Conservation (phyloP, 1,284 basidiomycete genomes). For the Microstroma glucosiphilum region DNA sequence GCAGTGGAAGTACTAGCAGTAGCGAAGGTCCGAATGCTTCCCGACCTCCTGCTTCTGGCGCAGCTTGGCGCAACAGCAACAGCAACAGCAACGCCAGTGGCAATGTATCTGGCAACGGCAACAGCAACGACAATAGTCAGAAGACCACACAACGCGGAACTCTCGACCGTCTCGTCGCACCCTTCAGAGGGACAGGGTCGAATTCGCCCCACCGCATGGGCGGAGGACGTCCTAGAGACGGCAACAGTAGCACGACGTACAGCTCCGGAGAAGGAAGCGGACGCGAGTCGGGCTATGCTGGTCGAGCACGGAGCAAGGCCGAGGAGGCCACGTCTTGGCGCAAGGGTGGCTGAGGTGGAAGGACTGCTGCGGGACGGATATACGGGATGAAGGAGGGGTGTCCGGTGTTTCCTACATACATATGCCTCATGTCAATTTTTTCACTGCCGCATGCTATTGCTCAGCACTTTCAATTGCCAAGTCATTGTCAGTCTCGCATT, state of each 20-base stretch:
- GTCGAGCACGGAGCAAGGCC: not conserved
- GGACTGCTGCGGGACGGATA: too few relatives aligned
- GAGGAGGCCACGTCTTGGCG: not conserved
- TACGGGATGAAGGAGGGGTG: too few relatives aligned
- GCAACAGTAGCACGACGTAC: too few relatives aligned
- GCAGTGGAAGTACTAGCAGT: not conserved
- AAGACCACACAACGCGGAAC: not conserved
- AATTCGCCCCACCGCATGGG: too few relatives aligned
- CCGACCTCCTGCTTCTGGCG: not conserved
- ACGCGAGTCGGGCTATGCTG: not conserved
- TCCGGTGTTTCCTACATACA: too few relatives aligned
- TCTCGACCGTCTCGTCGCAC: too few relatives aligned
- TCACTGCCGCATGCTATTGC: too few relatives aligned
- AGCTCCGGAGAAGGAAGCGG: not conserved
- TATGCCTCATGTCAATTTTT: too few relatives aligned
- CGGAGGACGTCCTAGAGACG: too few relatives aligned
- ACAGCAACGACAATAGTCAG: not conserved
- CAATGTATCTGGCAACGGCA: not conserved
- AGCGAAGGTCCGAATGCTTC: not conserved
- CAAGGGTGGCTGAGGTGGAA: not conserved
- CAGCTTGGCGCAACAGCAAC: not conserved
- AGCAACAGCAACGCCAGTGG: not conserved
- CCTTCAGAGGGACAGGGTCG: too few relatives aligned
- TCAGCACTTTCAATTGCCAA: too few relatives aligned
- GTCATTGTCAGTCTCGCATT: too few relatives aligned